Base-by-base conservation (phyloP, 208 protist species). In the Trichomonas tenax region DNA sequence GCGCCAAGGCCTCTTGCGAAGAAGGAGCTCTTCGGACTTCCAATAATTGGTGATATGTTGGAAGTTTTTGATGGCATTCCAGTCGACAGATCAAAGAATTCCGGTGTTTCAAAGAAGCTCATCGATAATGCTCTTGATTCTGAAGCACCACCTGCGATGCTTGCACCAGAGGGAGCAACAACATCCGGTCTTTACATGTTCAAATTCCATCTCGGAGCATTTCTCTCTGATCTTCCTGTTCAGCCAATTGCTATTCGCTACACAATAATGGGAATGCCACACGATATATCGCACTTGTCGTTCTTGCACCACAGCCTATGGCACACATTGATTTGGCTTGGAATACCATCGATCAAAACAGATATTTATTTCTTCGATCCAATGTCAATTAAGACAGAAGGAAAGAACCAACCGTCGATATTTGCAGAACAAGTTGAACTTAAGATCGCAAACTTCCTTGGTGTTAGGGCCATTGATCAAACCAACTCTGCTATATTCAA, bases 121-220 rank as follows among this genome's bases (percentile, higher is more conserved):
- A 48, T 93, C 21, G 86, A 48, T 11, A 93, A 40, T 36, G 86
- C 86, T 2, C 3, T 48, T 1, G 44, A 93, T 17, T 26, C 86
- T 26, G 44, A 93, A 15, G 44, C 15, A 34, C 86, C 86, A 58
- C 41, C 26, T 21, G 44, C 45, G 10, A 41, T 93, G 23, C 41
- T 93, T 51, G 15, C 45, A 1, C 86, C 86, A 11, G 86, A 93
- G 51, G 86, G 86, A 34, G 86, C 44, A 51, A 48, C 86, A 38
- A 93, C 86, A 58, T 93, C 44, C 26, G 86, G 86, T 40, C 23
- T 38, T 93, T 93, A 93, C n/a, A 93, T 93, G 86, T 51, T 93
- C 36, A 23, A 44, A 21, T 93, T 93, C 44, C 86, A 93, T 58
- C 15, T 93, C 0, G 86, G 86, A 2, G 86, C 86, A 34, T 93